Base-by-base conservation (phyloP, 352 stramenopile genomes). In the Pythium sukuiense region DNA sequence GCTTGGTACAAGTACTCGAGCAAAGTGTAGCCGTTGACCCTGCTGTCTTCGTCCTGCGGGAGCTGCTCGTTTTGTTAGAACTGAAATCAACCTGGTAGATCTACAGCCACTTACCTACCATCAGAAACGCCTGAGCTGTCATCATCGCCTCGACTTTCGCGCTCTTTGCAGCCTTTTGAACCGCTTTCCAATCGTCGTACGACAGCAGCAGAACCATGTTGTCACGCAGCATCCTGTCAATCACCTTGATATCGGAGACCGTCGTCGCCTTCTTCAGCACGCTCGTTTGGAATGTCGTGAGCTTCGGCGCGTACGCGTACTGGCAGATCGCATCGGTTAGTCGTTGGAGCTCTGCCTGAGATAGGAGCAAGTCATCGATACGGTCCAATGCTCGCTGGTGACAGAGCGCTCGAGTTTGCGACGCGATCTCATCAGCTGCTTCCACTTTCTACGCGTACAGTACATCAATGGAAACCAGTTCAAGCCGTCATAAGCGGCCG, bases 1-100 rank as follows among this genome's bases (percentile, higher is more conserved):
- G 87, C 52, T 16, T 71, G 32, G 54, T 80, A 73, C 52, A 90
- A 16, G 43, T 77, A 88, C 54, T 86, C 76, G 1, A 90, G 53
- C 5, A 90, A 32, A 12, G 69, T 63, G 16, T 76, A 75, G 0
- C 76, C 81, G 45, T 76, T 87, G 8, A 90, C 56, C 14, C 30
- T 74, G 8, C 61, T 58, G 8, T 80, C 55, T n/a, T 69, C 58
- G 13, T 82, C 57, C 26, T 72, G 63, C 7, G 78, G 56, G 59
- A 89, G 61, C 80, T 89, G 45, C 5, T 16, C 24, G 4, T 26
- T 11, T 35, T 49, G 20, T 24, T 24, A 24, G 20, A 24, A 24
- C 20, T 24, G 20, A 24, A 24, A 24, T 24, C 20, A 24, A 24
- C 20, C 20, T 24, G 20, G 20, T 24, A 24, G 20, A 24, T 24